These are phyloP conservation scores for Dioscorea cayenensis DNA, from an alignment of 116 monocot genomes.

Conservation along the genomic window DNA sequence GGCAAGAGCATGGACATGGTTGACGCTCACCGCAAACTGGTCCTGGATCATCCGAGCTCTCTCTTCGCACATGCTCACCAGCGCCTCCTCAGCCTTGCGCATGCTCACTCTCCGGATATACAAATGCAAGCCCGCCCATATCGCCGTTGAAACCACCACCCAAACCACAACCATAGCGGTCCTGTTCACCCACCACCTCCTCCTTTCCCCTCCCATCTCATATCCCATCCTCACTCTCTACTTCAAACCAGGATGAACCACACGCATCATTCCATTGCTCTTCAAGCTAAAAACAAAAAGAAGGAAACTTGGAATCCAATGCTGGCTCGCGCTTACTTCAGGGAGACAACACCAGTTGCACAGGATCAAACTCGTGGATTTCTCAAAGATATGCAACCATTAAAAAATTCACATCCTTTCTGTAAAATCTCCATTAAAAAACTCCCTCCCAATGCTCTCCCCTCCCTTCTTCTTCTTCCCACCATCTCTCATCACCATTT, in stretches of 20 bases:
- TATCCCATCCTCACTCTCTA: not conserved
- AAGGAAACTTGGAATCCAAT: not conserved
- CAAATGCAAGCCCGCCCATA: slow-evolving; percentile 31
- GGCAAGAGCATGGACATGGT: slow-evolving; percentile 43
- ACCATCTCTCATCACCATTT: not conserved
- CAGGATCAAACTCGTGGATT: slow-evolving; percentile 20
- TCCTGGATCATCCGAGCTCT: slow-evolving; percentile 45
- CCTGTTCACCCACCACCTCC: slow-evolving; percentile 29
- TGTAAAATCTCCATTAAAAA: not conserved
- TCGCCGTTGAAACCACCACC: slow-evolving; percentile 23
- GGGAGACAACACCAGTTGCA: not conserved
- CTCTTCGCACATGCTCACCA: slow-evolving; percentile 65
- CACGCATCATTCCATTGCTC: not conserved
- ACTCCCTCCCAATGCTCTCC: not conserved
- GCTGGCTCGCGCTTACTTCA: not conserved
- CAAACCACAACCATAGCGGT: slow-evolving; percentile 31
- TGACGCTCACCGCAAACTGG: slow-evolving; percentile 37
- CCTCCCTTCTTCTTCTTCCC: not conserved
- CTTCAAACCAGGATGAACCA: not conserved
- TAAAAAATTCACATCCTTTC: slow-evolving; percentile 11
- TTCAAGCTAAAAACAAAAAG: slow-evolving; percentile 2
- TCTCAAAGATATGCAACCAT: slow-evolving; percentile 23
- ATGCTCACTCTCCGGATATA: slow-evolving; percentile 26
- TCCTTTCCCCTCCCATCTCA: slow-evolving; percentile 7
- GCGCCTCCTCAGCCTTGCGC: slow-evolving; percentile 35